phyloP scores from a whole-genome alignment of 1,284 basidiomycete species.

The Golubevia sp. region DNA sequence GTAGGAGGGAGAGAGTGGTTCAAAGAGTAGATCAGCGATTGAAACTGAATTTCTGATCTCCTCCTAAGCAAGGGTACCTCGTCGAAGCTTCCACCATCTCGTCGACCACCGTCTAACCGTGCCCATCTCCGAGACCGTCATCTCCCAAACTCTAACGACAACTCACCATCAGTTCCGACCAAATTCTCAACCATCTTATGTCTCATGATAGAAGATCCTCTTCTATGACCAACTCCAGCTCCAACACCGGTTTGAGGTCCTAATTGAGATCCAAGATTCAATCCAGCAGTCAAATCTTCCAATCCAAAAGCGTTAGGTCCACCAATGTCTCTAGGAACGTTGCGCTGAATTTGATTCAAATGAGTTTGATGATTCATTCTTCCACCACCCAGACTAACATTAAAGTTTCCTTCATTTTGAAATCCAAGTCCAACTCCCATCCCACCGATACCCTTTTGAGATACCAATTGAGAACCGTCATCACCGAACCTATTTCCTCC shows the following conservation, averaged over 20 bases:
- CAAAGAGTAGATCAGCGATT: no score
- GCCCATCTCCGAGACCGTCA: slow-evolving; percentile 4
- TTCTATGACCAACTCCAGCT: neutral
- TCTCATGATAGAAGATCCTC: neutral
- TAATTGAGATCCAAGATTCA: neutral
- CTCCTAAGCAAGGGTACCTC: no score
- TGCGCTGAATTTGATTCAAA: neutral
- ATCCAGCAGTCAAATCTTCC: neutral
- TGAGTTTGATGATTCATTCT: no score
- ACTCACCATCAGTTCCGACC: neutral
- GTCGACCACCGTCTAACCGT: no score
- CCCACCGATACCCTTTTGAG: no score
- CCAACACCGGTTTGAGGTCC: neutral
- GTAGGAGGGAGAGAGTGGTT: no score
- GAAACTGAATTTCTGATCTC: no score
- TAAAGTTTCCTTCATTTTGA: neutral
- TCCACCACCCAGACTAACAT: no score
- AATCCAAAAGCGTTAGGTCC: neutral
- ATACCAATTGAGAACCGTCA: no score
- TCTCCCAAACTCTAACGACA: slow-evolving; percentile 13
- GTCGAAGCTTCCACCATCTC: no score
- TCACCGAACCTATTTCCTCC: no score
- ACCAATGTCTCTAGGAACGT: neutral
- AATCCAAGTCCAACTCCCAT: neutral
- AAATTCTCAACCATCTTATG: neutral